phyloP scores from a whole-genome alignment of 2,329 filamentous ascomycete species.

The Talaromyces sp. region DNA sequence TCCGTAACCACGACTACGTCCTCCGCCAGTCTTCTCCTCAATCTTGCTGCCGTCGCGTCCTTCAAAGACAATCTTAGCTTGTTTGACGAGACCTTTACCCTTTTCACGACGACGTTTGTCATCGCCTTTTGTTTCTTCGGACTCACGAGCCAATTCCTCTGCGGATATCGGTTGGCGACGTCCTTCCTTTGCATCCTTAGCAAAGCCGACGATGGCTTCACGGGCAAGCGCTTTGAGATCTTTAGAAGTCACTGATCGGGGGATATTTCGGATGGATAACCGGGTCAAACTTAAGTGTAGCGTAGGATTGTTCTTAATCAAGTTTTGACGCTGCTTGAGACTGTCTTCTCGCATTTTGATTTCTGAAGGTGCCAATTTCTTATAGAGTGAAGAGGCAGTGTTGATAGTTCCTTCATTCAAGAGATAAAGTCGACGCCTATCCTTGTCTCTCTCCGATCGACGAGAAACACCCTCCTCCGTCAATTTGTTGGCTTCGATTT shows the following conservation, averaged over 20 bases:
- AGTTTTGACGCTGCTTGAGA: constrained; percentile 77
- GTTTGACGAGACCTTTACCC: constrained; percentile 81
- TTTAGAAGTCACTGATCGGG: constrained; percentile 76
- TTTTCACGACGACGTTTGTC: constrained; percentile 76
- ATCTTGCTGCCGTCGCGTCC: constrained; percentile 81
- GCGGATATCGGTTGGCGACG: constrained; percentile 75
- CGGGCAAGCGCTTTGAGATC: constrained; percentile 87
- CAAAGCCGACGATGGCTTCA: constrained; percentile 90
- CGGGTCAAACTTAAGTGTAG: constrained; percentile 86
- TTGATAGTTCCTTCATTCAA: constrained; percentile 81
- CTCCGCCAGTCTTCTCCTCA: constrained; percentile 69
- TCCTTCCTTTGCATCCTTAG: constrained; percentile 78
- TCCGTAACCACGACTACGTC: constrained; percentile 86
- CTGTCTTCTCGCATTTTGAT: constrained; percentile 85
- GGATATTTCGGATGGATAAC: constrained; percentile 86
- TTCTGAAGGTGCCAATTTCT: constrained; percentile 72
- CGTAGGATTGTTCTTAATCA: constrained; percentile 86
- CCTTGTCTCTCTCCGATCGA: constrained; percentile 68
- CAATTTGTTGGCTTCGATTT: constrained; percentile 72
- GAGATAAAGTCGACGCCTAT: constrained; percentile 86
- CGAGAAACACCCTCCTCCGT: constrained; percentile 63
- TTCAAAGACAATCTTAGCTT: constrained; percentile 95
- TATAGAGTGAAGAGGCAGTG: constrained; percentile 71
- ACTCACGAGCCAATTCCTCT: constrained; percentile 79
- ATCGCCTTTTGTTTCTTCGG: constrained; percentile 73